Evolutionary conservation across 1,284 basidiomycete species (phyloP), one percentile per base, ranked within the genome.

Genomic region (Irpex sp.): DNA sequence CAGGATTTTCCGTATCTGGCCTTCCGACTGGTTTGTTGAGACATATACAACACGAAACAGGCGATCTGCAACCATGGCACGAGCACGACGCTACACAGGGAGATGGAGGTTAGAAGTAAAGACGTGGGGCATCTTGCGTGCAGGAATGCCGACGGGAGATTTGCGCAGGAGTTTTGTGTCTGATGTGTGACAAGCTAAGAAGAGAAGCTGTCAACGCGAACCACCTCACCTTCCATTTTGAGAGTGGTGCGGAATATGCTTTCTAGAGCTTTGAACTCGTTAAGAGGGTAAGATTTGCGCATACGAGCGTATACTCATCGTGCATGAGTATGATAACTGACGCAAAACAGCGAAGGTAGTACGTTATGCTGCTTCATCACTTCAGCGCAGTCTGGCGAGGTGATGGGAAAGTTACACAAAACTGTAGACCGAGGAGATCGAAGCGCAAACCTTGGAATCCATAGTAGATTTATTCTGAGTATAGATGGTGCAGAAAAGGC

Each of bases 1-100:
- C 66, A 79, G 75, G 3, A 71, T 66, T 4, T 70, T 62, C 15
- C 69, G 70, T 11, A 79, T 64, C n/a, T 76, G 71, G 7, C 66
- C 65, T 9, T 68, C 64, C 0, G 67, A 57, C 8, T 68, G 64
- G 55, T 67, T 62, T 17, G 74, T 73, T 59, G 76, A 74, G 59
- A 79, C 70, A 60, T 75, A 76, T 47, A 77, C 68, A 13, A 68
- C 67, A 44, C 66, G 66, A 31, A 68, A 44, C 4, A 66, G 58
- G 19, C 71, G 72, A n/a, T 69, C 63, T 13, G 62, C 52, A 34
- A 38, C 63, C 67, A 66, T 66, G 62, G 56, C 6, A 52, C 49
- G 17, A 9, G 7, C 17, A 5, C 9, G 9, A 9, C 47, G 11
- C 38, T 37, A 40, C 17, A 38, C 57, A 37, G 26, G 51, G 15